These are phyloP conservation scores for Ceratocystis cacaofunesta DNA, from an alignment of 2,329 filamentous ascomycete genomes.

Conservation along the genomic window DNA sequence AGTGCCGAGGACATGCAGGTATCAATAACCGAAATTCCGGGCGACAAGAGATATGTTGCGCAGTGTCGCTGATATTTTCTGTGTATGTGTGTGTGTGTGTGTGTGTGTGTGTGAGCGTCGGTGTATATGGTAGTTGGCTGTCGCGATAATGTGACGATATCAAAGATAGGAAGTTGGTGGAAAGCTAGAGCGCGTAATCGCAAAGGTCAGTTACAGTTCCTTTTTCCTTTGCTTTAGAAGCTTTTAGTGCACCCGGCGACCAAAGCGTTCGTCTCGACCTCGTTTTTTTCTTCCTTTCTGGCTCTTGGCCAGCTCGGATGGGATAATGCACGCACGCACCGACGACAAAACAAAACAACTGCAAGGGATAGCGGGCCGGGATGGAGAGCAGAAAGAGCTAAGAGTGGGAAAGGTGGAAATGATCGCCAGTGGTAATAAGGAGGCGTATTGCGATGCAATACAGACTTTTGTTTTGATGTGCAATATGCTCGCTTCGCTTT, in stretches of 20 bases:
- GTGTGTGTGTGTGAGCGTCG: not conserved
- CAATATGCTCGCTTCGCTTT: not conserved
- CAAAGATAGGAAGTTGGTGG: not conserved
- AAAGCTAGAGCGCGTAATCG: not conserved
- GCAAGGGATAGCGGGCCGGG: not conserved
- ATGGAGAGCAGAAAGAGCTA: not conserved
- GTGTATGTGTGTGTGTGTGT: not conserved
- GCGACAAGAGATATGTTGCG: not conserved
- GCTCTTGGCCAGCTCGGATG: not conserved
- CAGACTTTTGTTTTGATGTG: constrained; percentile 3
- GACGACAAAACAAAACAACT: not conserved
- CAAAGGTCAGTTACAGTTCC: not conserved
- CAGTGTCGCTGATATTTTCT: not conserved
- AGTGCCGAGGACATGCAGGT: not conserved
- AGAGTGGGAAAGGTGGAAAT: not conserved
- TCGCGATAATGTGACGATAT: constrained; percentile 3
- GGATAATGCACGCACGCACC: not conserved
- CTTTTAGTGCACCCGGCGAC: not conserved
- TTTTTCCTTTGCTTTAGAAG: not conserved
- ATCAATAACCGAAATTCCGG: not conserved
- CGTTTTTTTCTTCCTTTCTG: not conserved
- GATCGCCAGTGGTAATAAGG: not conserved
- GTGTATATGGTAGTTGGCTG: too few relatives aligned
- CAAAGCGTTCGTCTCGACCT: not conserved
- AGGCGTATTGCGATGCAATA: not conserved